Evolutionary conservation across 352 stramenopile genomes (phyloP).

Genomic region (Phytophthora cryptogea): DNA sequence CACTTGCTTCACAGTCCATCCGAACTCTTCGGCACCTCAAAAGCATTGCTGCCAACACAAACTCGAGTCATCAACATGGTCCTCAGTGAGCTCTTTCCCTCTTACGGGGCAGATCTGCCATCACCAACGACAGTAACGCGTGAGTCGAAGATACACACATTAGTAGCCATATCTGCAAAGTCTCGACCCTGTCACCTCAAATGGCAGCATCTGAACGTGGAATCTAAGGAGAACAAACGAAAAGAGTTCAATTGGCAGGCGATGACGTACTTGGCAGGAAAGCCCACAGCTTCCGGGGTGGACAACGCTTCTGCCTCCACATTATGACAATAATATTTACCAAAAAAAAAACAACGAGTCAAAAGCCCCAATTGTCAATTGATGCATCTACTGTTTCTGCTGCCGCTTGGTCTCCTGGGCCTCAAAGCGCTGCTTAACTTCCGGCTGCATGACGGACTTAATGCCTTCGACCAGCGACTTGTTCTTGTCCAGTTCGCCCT

Average conservation of each 20-base stretch:
- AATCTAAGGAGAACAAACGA: too few species aligned
- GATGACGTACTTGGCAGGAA: not conserved
- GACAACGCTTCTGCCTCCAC: too few species aligned
- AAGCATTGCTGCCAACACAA: too few species aligned
- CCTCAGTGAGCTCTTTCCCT: too few species aligned
- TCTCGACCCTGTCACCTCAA: too few species aligned
- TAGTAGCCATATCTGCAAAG: not conserved
- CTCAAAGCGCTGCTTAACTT: slow-evolving; percentile 62
- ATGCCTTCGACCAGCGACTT: slow-evolving; percentile 60
- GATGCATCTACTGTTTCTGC: too few species aligned
- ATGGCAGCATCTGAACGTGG: too few species aligned
- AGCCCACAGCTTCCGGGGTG: too few species aligned
- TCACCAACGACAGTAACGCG: not conserved
- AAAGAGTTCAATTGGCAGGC: not conserved
- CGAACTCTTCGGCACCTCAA: slow-evolving; percentile 8
- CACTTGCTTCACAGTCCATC: slow-evolving; percentile 4
- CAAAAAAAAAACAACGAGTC: too few species aligned
- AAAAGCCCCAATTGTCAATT: too few species aligned
- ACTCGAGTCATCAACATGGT: too few species aligned
- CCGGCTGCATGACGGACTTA: slow-evolving; percentile 67
- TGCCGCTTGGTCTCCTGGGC: slow-evolving; percentile 35
- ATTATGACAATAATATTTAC: not conserved
- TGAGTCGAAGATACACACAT: slow-evolving; percentile 9
- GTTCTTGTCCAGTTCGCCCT: slow-evolving; percentile 74
- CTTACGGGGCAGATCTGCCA: too few species aligned